Percentiles rank a stretch among this genome's conserved stretches.
Conservation (phyloP, 345 rosid genomes). For the Pugionium dolabratum region DNA sequence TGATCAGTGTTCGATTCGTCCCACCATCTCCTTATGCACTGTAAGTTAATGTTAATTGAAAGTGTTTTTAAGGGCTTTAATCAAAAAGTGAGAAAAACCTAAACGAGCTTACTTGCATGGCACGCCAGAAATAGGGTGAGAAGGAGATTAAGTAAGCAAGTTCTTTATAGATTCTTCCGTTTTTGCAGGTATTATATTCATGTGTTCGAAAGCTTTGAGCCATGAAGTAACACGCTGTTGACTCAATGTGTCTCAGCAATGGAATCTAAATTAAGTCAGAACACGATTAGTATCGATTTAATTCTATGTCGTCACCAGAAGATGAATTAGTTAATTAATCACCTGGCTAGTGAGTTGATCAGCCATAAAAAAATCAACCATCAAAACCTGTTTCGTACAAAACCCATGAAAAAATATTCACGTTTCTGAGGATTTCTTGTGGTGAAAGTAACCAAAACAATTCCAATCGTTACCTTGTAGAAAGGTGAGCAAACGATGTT, state of each 20-base stretch:
- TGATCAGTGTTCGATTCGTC: constrained; percentile 69
- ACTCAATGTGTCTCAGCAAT: constrained; percentile 74
- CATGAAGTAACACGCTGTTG: constrained; percentile 82
- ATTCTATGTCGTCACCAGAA: not conserved
- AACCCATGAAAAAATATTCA: not conserved
- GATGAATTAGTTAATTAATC: constrained; percentile 9
- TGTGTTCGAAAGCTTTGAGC: constrained; percentile 75
- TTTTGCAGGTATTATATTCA: constrained; percentile 60
- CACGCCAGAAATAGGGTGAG: constrained; percentile 91
- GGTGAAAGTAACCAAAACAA: constrained; percentile 20
- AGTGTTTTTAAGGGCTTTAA: not conserved
- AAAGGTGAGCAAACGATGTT: constrained; percentile 91
- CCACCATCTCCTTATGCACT: constrained; percentile 95
- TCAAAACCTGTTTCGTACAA: constrained; percentile 51
- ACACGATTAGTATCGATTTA: not conserved
- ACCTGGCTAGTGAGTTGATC: constrained; percentile 99
- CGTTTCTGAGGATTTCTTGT: constrained; percentile 5
- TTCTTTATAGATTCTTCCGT: constrained; percentile 65
- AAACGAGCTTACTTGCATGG: constrained; percentile 72
- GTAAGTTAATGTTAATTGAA: not conserved
- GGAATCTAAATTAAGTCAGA: constrained; percentile 56
- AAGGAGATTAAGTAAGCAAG: constrained; percentile 83
- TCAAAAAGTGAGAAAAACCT: not conserved
- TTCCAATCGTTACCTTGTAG: constrained; percentile 53
- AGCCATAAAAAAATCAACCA: constrained; percentile 98